Evolutionary conservation across 2,329 filamentous ascomycete species (phyloP), one percentile per base, ranked within the genome.

Genomic region (Nigrospora osmanthi): DNA sequence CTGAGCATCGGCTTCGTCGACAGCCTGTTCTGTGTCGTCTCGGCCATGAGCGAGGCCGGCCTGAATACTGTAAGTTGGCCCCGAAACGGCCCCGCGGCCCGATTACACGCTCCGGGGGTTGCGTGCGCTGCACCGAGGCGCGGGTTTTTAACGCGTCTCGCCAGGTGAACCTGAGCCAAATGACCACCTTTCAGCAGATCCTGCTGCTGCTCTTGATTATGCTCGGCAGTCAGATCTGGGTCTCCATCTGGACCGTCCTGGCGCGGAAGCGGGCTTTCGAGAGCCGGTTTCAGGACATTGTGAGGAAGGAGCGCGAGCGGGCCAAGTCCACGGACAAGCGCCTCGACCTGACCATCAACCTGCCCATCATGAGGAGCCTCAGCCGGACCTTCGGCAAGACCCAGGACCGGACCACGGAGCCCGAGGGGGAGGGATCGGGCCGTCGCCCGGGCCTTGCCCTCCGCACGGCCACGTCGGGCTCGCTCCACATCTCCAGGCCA

Each of bases 141-240:
- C 2, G 23, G 23, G 23, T 28, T 28, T 28, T 7, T 28, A 28
- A 28, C 23, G 9, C 23, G 23, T 28, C 15, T 15, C 3, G 5
- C 7, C 16, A 42, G 2, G 74, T 81, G 52, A 79, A 83, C 55
- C 63, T 87, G 19, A 81, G 76, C 45, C 66, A 70, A 28, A 57
- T 87, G 54, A 86, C 80, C 35, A 81, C 76, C 0, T 83, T 81
- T 56, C 84, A 88, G 59, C 85, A 88, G 58, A 64, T 77, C 28
- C 62, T 85, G 35, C 67, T 88, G 11, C 85, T 81, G 53, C 47
- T 81, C 4, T 66, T 86, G 36, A 82, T 87, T 49, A 67, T 87
- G 38, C 58, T 84, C 7, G 85, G 85, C 2, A 81, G 80, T 44
- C 70, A 77, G 12, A 78, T 87, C n/a, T 79, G 81, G 56, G 79